Evolutionary conservation across 257 asterid species (phyloP).

Genomic region (Linaria vulgaris): DNA sequence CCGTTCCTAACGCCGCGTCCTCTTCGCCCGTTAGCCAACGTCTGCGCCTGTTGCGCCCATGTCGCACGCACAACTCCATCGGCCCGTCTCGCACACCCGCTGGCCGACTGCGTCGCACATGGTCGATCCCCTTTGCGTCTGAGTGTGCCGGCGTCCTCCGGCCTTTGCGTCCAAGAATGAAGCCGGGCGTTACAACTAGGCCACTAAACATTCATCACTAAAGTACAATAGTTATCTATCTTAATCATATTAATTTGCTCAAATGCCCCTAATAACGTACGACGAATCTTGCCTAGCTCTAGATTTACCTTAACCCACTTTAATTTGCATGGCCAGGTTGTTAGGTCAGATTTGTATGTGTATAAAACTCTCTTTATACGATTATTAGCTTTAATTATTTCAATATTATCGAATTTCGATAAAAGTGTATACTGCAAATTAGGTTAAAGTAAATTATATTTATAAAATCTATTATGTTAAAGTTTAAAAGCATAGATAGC

Average conservation of each 20-base stretch:
- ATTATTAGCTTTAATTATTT: background rate
- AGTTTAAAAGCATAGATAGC: background rate
- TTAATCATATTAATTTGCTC: background rate
- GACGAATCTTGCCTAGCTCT: background rate
- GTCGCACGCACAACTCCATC: too few relatives aligned
- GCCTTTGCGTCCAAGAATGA: too few relatives aligned
- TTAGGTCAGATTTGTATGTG: background rate
- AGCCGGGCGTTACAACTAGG: too few relatives aligned
- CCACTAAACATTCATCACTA: constrained; percentile 19
- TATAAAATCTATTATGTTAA: background rate
- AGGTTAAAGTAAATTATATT: background rate
- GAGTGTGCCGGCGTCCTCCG: too few relatives aligned
- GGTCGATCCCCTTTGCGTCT: too few relatives aligned
- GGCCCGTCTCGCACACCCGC: too few relatives aligned
- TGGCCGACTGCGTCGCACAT: too few relatives aligned
- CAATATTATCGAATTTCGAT: constrained; percentile 4
- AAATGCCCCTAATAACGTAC: background rate
- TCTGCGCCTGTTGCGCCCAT: too few relatives aligned
- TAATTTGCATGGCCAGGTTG: constrained; percentile 21
- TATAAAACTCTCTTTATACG: background rate
- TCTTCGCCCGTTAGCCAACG: too few relatives aligned
- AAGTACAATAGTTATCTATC: background rate
- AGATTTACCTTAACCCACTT: constrained; percentile 5
- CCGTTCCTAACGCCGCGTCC: too few relatives aligned
- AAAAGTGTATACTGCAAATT: background rate